Conservation (phyloP, 805 yeast genomes). For the Suhomyces pyralidae region DNA sequence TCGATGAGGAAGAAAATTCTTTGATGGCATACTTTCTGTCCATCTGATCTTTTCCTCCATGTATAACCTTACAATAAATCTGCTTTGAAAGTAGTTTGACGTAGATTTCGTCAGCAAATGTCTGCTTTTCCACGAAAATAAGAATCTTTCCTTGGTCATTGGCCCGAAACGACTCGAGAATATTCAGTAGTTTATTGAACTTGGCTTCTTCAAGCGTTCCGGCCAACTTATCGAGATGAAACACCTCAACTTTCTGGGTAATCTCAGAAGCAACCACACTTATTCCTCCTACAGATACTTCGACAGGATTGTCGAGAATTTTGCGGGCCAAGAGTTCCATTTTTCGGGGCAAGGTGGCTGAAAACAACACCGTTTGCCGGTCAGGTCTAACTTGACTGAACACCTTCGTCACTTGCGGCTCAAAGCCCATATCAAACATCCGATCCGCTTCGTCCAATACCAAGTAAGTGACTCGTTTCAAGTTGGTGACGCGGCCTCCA, state of each 20-base stretch:
- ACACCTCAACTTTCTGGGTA: slow-evolving; percentile 64
- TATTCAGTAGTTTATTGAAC: slow-evolving; percentile 50
- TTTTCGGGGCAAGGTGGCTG: slow-evolving; percentile 88
- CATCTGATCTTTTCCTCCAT: slow-evolving; percentile 87
- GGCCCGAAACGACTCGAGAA: slow-evolving; percentile 46
- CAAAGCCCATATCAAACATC: slow-evolving; percentile 96
- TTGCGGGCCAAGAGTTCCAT: slow-evolving; percentile 73
- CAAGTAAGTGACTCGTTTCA: slow-evolving; percentile 70
- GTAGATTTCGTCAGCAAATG: slow-evolving; percentile 72
- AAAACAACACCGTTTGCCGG: slow-evolving; percentile 82
- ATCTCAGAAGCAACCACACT: slow-evolving; percentile 82
- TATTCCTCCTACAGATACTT: slow-evolving; percentile 75
- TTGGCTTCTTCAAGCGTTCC: slow-evolving; percentile 37
- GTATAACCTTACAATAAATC: slow-evolving; percentile 65
- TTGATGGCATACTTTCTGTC: slow-evolving; percentile 75
- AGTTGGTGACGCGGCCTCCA: slow-evolving; percentile 67
- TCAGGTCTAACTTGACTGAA: slow-evolving; percentile 77
- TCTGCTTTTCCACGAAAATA: slow-evolving; percentile 85
- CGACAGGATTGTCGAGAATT: slow-evolving; percentile 62
- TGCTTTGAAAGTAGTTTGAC: slow-evolving; percentile 51
- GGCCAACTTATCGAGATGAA: slow-evolving; percentile 36
- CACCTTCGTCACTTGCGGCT: slow-evolving; percentile 87
- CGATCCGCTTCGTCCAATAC: slow-evolving; percentile 96
- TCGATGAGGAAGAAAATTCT: slow-evolving; percentile 55
- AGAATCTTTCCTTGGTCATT: slow-evolving; percentile 51